Evolutionary conservation across 2,329 filamentous ascomycete genomes (phyloP), one percentile per base, ranked within the genome.

Genomic region (Ophiostoma sp.): DNA sequence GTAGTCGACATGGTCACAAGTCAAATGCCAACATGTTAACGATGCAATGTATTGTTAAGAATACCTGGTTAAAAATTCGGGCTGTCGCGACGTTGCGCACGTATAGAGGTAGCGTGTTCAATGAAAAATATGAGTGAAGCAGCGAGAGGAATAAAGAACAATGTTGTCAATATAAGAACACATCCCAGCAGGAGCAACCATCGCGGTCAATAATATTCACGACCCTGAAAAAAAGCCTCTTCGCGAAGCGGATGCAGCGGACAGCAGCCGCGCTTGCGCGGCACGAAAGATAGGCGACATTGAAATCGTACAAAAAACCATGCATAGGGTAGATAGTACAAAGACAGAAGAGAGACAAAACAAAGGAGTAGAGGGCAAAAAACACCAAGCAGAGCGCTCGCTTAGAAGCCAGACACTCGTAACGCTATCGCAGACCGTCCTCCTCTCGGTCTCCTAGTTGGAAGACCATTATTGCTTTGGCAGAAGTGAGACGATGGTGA

Each of bases 281-380:
- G 19, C 28, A 66, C 61, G 36, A 70, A 70, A 9, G 33, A 36
- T 28, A 57, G 31, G 22, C 33, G 15, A 48, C 9, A 25, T 48
- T 36, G 11, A 64, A 39, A 52, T 64, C 70, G 45, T 66, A 72
- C 70, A 72, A 64, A 22, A 50, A n/a, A 50, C 55, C 69, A 42
- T 52, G 55, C 59, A 55, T 28, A 68, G 70, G 48, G n/a, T 12
- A 59, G 15, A 59, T 33, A 70, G 33, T 19, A 70, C 50, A 64
- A 36, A 25, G 19, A 39, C 22, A 72, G 31, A 57, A 4, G 39
- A 59, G 31, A 48, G 6, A 68, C 2, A 45, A 31, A 66, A 28
- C 15, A 22, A 22, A 57, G 11, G 59, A 59, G 69, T 48, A 68
- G 39, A 52, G 39, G 55, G 22, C 19, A 7, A 69, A 45, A 45